Evolutionary conservation across 2,329 filamentous ascomycete species (phyloP), one percentile per base, ranked within the genome.

Genomic region (Aspergillus brasiliensis): DNA sequence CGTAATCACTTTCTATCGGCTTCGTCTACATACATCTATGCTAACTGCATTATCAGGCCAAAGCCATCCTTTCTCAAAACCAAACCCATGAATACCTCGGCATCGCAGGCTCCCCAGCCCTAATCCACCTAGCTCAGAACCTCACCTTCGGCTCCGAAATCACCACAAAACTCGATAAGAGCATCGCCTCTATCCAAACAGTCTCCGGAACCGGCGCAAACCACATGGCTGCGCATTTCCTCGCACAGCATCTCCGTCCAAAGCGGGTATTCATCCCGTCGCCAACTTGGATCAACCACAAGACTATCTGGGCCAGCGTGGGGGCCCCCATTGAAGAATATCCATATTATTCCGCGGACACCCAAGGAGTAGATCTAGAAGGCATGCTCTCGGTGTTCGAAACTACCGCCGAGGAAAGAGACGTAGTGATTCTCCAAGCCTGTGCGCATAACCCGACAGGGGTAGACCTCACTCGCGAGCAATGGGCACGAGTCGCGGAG

Each of bases 371-470:
- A 3, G 27, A 58, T n/a, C 19, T 58, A 7, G 28, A 37, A 5
- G 31, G 48, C 3, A 53, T 44, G 17, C 27, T 58, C 15, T 25
- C 44, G 4, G 23, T 17, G 19, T 27, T 61, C 53, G 91, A 96
- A 78, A 91, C 93, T 68, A 86, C 88, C 49, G 91, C 10, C 91
- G 5, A 86, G 89, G 85, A 91, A 46, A 86, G 86, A 66, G 92
- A 91, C 74, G 86, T 97, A 73, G 87, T 97, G 71, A 84, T 97
- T 37, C 85, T 97, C 25, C 94, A 97, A 77, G 90, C 91, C 59
- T 97, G 93, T 74, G 93, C 93, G 15, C 92, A 97, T 81, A 97
- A 97, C 80, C 93, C 93, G n/a, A 97, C 93, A 0, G 92, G 93
- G 54, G 89, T 96, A 61, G 93, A 97, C 77, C 90, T 91, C 6